Conservation (phyloP, 768 basidiomycete genomes). For the Boletus huronensis region DNA sequence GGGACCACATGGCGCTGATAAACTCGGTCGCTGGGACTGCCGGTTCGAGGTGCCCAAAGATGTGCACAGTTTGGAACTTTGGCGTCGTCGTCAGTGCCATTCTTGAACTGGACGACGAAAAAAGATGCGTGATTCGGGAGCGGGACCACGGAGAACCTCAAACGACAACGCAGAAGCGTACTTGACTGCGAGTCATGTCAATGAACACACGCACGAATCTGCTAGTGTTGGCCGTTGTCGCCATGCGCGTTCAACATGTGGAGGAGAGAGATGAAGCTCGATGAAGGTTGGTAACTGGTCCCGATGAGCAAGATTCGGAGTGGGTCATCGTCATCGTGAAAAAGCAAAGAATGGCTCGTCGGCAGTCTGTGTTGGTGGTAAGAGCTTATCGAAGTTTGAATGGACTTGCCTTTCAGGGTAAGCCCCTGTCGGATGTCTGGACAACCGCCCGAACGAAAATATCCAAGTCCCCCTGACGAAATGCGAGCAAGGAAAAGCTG, state of each 20-base stretch:
- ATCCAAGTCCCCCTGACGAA: too few relatives aligned
- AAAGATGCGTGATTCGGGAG: slow-evolving; percentile 76
- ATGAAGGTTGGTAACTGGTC: slow-evolving; percentile 21
- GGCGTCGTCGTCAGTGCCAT: slow-evolving; percentile 58
- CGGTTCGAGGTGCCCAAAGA: slow-evolving; percentile 67
- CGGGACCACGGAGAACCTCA: slow-evolving; percentile 68
- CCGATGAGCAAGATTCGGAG: too few relatives aligned
- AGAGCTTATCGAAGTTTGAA: too few relatives aligned
- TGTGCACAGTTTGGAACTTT: slow-evolving; percentile 59
- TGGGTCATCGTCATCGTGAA: too few relatives aligned
- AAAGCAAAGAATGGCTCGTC: too few relatives aligned
- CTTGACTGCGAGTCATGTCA: slow-evolving; percentile 45
- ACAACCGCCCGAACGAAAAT: too few relatives aligned
- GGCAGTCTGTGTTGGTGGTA: too few relatives aligned
- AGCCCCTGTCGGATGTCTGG: too few relatives aligned
- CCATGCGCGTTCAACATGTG: slow-evolving; percentile 57
- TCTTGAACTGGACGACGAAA: slow-evolving; percentile 81
- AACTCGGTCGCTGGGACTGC: slow-evolving; percentile 76
- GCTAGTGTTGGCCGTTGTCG: slow-evolving; percentile 41
- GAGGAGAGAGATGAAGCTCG: slow-evolving; percentile 59
- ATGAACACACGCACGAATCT: slow-evolving; percentile 53
- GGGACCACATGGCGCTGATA: too few relatives aligned
- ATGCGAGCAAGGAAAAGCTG: too few relatives aligned
- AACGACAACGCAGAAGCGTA: slow-evolving; percentile 70
- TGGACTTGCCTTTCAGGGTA: too few relatives aligned